A percentile compares a stretch with the other conserved stretches of the same genome.
Evolutionary conservation across 495 filamentous ascomycete species (phyloP).

Genomic region (Neurospora intermedia): DNA sequence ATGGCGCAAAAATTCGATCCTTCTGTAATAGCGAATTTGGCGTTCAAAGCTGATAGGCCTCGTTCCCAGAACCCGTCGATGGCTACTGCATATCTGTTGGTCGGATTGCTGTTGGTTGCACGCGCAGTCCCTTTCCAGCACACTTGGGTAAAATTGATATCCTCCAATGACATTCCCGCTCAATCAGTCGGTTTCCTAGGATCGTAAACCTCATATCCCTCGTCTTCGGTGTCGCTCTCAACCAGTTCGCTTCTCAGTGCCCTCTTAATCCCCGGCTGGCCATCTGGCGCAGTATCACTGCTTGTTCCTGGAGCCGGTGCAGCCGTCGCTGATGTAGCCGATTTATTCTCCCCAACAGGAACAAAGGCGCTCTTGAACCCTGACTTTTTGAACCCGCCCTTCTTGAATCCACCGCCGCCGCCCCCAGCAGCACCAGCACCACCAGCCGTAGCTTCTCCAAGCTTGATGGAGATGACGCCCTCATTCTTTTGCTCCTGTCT

Average conservation of each 20-base stretch:
- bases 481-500: constrained; percentile 63
- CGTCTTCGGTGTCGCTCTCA: constrained; percentile 49
- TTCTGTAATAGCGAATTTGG: background rate
- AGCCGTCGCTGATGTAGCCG: constrained; percentile 3
- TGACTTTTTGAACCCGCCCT: constrained; percentile 41
- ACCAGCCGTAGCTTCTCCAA: constrained; percentile 26
- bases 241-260: constrained; percentile 18
- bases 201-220: constrained; percentile 47
- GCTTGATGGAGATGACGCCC: constrained; percentile 48
- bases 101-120: background rate
- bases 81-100: background rate
- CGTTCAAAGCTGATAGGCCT: background rate
- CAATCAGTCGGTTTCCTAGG: constrained; percentile 43
- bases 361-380: constrained; percentile 45
- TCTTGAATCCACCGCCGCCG: constrained; percentile 38
- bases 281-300: constrained; percentile 10
- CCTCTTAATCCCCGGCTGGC: constrained; percentile 8
- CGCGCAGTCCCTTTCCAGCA: background rate
- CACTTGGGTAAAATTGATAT: background rate
- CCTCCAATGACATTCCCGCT: constrained; percentile 4
- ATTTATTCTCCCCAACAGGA: constrained; percentile 19
- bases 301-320: background rate
- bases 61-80: background rate
- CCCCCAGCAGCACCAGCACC: constrained; percentile 7
- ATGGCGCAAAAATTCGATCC: background rate